Percentiles rank a stretch among this genome's conserved stretches.
These are phyloP conservation scores for Penicillium desertorum DNA, from an alignment of 495 filamentous ascomycete species.

Conservation along the genomic window DNA sequence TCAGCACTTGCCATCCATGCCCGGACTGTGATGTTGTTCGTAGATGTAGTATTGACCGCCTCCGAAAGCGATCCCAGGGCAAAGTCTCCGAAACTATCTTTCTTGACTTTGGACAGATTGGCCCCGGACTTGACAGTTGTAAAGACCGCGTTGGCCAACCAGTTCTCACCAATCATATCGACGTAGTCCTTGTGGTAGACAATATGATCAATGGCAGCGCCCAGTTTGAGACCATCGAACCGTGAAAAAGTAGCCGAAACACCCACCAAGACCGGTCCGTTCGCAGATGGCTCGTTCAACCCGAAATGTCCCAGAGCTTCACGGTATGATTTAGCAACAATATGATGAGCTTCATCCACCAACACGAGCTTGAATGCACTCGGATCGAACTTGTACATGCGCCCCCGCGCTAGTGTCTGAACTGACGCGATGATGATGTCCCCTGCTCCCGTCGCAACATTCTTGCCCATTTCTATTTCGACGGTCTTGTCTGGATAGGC, in stretches of 20 bases:
- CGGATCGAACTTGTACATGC: slow-evolving; percentile 80
- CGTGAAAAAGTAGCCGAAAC: slow-evolving; percentile 92
- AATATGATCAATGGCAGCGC: slow-evolving; percentile 88
- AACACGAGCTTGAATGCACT: slow-evolving; percentile 81
- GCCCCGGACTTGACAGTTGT: slow-evolving; percentile 84
- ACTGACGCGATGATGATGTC: slow-evolving; percentile 96
- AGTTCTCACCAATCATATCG: slow-evolving; percentile 91
- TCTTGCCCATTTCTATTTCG: slow-evolving; percentile 86
- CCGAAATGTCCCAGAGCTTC: slow-evolving; percentile 71
- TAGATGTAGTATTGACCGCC: slow-evolving; percentile 73
- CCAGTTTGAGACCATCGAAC: slow-evolving; percentile 83
- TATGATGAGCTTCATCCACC: slow-evolving; percentile 98
- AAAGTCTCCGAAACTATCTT: slow-evolving; percentile 73
- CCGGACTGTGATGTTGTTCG: slow-evolving; percentile 78
- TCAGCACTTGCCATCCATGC: slow-evolving; percentile 78
- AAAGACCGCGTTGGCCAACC: slow-evolving; percentile 82
- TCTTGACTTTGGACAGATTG: slow-evolving; percentile 68
- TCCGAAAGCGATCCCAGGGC: slow-evolving; percentile 67
- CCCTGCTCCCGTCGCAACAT: slow-evolving; percentile 69
- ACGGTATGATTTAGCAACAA: slow-evolving; percentile 79
- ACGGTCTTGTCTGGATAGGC: slow-evolving; percentile 77
- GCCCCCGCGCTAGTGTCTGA: slow-evolving; percentile 68
- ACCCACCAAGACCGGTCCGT: slow-evolving; percentile 75
- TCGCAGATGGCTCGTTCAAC: slow-evolving; percentile 50
- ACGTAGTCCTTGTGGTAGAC: slow-evolving; percentile 97